Conservation (phyloP, 352 stramenopile genomes). For the Aphanomyces astaci region DNA sequence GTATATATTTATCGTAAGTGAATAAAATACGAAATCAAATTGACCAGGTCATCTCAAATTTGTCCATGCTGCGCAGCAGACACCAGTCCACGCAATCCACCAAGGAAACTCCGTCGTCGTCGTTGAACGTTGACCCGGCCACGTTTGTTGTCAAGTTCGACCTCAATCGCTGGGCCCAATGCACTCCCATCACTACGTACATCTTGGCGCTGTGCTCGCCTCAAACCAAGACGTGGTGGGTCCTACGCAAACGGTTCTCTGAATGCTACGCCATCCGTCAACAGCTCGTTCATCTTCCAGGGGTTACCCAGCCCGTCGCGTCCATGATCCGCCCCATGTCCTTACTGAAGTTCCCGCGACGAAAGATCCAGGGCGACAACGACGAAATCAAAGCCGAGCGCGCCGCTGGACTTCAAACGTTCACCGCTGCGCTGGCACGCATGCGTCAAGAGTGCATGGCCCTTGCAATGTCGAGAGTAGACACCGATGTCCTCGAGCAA, state of each 20-base stretch:
- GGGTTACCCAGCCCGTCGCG: background rate
- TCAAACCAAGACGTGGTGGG: slow-evolving; percentile 78
- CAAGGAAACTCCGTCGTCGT: background rate
- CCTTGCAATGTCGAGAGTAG: background rate
- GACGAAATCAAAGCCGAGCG: slow-evolving; percentile 10
- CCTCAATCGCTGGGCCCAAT: background rate
- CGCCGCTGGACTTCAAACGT: background rate
- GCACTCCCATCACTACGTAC: slow-evolving; percentile 52
- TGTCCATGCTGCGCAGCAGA: background rate
- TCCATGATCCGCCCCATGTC: background rate
- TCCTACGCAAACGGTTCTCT: slow-evolving; percentile 83
- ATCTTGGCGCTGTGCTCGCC: slow-evolving; percentile 82
- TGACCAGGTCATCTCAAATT: background rate
- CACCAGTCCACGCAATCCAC: background rate
- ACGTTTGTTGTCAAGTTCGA: background rate
- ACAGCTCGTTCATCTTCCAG: slow-evolving; percentile 27
- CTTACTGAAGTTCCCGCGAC: slow-evolving; percentile 7
- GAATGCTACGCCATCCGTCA: slow-evolving; percentile 81
- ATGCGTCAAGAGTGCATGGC: background rate
- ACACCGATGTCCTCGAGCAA: background rate
- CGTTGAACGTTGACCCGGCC: background rate
- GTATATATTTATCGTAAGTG: too few relatives aligned
- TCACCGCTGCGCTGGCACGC: background rate
- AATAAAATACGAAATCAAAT: too few relatives aligned
- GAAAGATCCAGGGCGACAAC: slow-evolving; percentile 12